A percentile compares a stretch with the other conserved stretches of the same genome.
Evolutionary conservation across 805 yeast genomes (phyloP).

Genomic region (Teunomyces funiuensis): DNA sequence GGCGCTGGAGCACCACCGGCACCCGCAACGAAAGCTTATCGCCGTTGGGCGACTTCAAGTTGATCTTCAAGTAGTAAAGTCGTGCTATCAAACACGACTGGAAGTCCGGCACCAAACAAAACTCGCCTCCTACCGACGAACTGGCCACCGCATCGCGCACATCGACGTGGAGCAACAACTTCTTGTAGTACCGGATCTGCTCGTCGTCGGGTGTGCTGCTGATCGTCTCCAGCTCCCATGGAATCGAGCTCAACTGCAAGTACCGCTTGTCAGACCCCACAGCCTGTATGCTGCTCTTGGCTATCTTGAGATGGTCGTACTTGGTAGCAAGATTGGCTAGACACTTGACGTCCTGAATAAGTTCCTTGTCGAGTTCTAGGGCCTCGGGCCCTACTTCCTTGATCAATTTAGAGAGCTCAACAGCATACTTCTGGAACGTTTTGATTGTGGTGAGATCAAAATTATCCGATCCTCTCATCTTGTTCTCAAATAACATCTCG

Average conservation of each 20-base stretch:
- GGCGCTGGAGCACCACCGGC: conserved; percentile 27
- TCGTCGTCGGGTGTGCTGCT: conserved; percentile 13
- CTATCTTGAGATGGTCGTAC: conserved; percentile 26
- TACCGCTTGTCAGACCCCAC: conserved; percentile 9
- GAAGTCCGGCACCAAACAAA: conserved; percentile 39
- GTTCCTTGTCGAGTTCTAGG: conserved; percentile 25
- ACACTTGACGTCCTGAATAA: conserved; percentile 30
- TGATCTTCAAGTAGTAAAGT: conserved; percentile 30
- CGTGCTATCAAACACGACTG: conserved; percentile 37
- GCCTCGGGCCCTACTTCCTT: conserved; percentile 23
- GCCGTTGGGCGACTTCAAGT: conserved; percentile 23
- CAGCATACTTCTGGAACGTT: conserved; percentile 32
- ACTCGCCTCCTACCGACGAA: conserved; percentile 21
- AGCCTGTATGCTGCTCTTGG: conserved; percentile 13
- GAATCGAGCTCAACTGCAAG: conserved; percentile 14
- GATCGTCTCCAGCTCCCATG: conserved; percentile 19
- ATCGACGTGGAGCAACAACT: conserved; percentile 26
- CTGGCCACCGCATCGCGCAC: conserved; percentile 20
- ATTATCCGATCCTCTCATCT: conserved; percentile 24
- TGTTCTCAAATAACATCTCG: conserved; percentile 36
- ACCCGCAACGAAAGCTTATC: conserved; percentile 25
- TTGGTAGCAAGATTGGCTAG: conserved; percentile 31
- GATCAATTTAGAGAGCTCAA: conserved; percentile 24
- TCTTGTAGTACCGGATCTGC: conserved; percentile 18
- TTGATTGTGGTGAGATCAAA: conserved; percentile 32